A percentile compares a stretch with the other conserved stretches of the same genome.
These are phyloP conservation scores for Marchantia paleacea DNA, from an alignment of 225 moss, liverwort and hornwort species.

Conservation along the genomic window DNA sequence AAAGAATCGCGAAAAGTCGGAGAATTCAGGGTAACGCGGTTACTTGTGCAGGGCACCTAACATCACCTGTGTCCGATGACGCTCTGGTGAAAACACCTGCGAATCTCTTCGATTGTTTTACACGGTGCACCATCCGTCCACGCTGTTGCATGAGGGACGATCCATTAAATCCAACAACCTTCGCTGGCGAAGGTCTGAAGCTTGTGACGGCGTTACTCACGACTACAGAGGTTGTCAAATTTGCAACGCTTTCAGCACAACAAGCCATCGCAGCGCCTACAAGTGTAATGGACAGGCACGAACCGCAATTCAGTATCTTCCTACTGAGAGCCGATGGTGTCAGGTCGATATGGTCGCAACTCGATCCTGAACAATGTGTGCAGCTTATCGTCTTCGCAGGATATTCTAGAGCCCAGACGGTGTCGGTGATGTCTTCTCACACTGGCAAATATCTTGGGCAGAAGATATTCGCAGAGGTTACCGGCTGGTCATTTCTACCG, in stretches of 20 bases:
- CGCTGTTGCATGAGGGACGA: neutral
- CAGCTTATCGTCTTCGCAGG: neutral
- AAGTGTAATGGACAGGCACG: neutral
- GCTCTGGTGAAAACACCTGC: neutral
- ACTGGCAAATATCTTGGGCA: neutral
- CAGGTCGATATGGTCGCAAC: neutral
- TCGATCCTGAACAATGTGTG: neutral
- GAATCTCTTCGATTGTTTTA: neutral
- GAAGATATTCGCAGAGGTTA: neutral
- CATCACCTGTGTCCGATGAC: slow-evolving; percentile 4
- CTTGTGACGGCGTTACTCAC: neutral
- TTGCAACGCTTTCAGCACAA: neutral
- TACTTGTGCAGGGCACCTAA: too few species aligned
- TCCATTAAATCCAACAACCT: neutral
- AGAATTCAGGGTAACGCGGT: neutral
- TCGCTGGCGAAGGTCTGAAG: neutral
- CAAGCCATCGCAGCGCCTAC: neutral
- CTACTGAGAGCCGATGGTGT: neutral
- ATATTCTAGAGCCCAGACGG: neutral
- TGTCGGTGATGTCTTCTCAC: neutral
- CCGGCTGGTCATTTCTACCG: neutral
- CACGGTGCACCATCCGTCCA: neutral
- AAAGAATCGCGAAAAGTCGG: neutral
- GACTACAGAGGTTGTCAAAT: neutral
- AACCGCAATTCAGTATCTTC: neutral